Evolutionary conservation across 148 eudicot genomes (phyloP).

Genomic region (Camellia lanceoleosa): DNA sequence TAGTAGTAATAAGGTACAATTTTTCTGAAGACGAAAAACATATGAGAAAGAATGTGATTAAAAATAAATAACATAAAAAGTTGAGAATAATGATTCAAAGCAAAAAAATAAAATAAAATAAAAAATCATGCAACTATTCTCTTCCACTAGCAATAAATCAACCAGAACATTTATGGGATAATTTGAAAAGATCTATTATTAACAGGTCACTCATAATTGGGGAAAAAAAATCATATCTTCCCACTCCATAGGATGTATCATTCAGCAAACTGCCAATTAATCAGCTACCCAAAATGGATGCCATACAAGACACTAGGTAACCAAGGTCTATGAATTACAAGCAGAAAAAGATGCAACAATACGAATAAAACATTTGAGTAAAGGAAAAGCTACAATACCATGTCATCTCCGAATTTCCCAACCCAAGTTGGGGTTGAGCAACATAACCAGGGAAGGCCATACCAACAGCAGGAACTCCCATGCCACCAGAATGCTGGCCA

Average conservation of each 20-base stretch:
- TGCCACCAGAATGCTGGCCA: constrained; percentile 80
- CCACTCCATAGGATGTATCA: neutral
- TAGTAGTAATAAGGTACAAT: too few relatives aligned
- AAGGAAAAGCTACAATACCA: constrained; percentile 43
- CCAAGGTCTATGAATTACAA: neutral
- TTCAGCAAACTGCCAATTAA: neutral
- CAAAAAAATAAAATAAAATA: neutral
- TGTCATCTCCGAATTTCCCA: constrained; percentile 91
- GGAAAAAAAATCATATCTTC: neutral
- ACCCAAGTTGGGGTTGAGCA: constrained; percentile 64
- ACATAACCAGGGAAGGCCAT: constrained; percentile 99
- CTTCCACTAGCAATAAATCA: too few relatives aligned
- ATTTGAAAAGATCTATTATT: neutral
- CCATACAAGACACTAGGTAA: neutral
- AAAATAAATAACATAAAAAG: neutral
- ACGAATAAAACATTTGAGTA: neutral
- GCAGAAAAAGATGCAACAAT: neutral
- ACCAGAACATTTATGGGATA: too few relatives aligned
- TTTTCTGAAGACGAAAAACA: neutral
- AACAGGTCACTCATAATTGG: neutral
- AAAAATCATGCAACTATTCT: too few relatives aligned
- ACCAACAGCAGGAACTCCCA: constrained; percentile 95
- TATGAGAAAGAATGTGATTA: neutral
- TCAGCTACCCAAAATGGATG: neutral
- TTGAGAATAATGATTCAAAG: neutral